A percentile compares a stretch with the other conserved stretches of the same genome.
phyloP scores from a whole-genome alignment of 2,329 filamentous ascomycete genomes.

The Paramyrothecium roridum region DNA sequence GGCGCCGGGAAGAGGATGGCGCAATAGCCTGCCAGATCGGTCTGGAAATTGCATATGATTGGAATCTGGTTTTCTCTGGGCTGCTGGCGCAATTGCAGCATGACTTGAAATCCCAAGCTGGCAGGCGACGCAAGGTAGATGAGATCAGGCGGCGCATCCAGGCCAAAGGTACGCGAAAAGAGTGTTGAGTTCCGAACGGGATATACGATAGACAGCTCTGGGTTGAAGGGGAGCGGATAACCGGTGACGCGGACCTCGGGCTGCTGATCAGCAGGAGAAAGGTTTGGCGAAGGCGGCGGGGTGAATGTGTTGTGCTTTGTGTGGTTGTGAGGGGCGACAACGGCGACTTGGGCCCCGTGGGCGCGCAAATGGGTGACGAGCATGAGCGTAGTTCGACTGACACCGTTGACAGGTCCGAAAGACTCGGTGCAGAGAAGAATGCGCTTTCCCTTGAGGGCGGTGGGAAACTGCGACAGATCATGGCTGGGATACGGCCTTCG shows the following conservation, averaged over 20 bases:
- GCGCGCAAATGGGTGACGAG: slow-evolving; percentile 63
- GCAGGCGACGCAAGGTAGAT: slow-evolving; percentile 70
- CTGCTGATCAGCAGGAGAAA: slow-evolving; percentile 27
- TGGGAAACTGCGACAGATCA: slow-evolving; percentile 43
- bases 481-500: slow-evolving; percentile 20
- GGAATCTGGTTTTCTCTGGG: slow-evolving; percentile 50
- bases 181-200: slow-evolving; percentile 63
- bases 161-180: slow-evolving; percentile 57
- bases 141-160: slow-evolving; percentile 52
- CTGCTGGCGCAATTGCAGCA: slow-evolving; percentile 65
- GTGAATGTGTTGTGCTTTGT: slow-evolving; percentile 53
- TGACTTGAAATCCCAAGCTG: slow-evolving; percentile 66
- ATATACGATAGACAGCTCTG: slow-evolving; percentile 67
- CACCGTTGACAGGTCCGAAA: slow-evolving; percentile 71
- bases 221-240: slow-evolving; percentile 68
- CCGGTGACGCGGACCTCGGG: slow-evolving; percentile 59
- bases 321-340: slow-evolving; percentile 62
- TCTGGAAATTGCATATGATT: slow-evolving; percentile 69
- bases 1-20: slow-evolving; percentile 65
- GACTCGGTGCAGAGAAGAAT: slow-evolving; percentile 69
- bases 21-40: slow-evolving; percentile 67
- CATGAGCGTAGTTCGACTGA: slow-evolving; percentile 67
- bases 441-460: slow-evolving; percentile 53
- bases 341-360: slow-evolving; percentile 62
- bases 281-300: slow-evolving; percentile 31